Percentiles rank a stretch among this genome's conserved stretches.
Evolutionary conservation across 2,329 filamentous ascomycete genomes (phyloP).

Genomic region (Fusarium buxicola): DNA sequence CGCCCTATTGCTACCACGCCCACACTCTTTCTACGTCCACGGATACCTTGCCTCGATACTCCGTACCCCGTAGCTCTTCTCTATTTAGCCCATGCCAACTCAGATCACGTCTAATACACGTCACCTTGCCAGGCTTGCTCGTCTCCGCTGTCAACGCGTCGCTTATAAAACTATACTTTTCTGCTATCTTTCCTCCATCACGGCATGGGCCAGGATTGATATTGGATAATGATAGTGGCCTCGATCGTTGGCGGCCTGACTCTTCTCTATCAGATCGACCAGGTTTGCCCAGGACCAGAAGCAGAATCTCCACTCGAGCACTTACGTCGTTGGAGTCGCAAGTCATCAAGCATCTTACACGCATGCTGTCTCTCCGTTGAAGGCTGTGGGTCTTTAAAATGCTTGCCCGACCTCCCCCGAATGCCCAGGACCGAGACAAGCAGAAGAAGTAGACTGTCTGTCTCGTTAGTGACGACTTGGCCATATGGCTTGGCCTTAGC

Average conservation of each 20-base stretch:
- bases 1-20: constrained; percentile 33
- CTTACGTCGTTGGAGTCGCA: neutral
- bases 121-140: constrained; percentile 32
- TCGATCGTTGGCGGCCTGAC: constrained; percentile 16
- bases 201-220: constrained; percentile 10
- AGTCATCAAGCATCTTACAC: constrained; percentile 14
- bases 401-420: constrained; percentile 2
- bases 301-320: constrained; percentile 4
- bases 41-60: neutral
- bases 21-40: constrained; percentile 23
- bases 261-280: constrained; percentile 21
- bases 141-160: constrained; percentile 14
- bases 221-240: neutral
- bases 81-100: constrained; percentile 15
- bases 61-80: too few relatives aligned
- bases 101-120: constrained; percentile 29
- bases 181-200: constrained; percentile 1
- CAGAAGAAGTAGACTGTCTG: constrained; percentile 4
- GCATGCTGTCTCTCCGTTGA: neutral
- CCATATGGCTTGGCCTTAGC: constrained; percentile 1
- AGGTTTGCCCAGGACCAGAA: constrained; percentile 4
- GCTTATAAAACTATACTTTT: constrained; percentile 3
- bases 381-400: neutral
- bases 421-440: neutral
- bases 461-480: neutral